Percentiles rank a stretch among this genome's conserved stretches.
phyloP scores from a whole-genome alignment of 768 basidiomycete genomes.

The Leccinum olivaceopallidum region DNA sequence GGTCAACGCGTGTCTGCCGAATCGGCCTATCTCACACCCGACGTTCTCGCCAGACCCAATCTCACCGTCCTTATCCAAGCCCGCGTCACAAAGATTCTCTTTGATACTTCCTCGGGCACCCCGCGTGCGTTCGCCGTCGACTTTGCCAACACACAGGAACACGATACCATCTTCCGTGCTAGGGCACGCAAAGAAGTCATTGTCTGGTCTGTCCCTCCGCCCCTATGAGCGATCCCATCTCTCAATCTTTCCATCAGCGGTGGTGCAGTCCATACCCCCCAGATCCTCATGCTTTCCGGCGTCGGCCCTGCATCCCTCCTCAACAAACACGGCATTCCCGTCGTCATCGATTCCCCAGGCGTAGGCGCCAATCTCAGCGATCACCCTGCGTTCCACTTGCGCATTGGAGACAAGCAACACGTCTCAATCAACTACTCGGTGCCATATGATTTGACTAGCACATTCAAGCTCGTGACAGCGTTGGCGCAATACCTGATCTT shows the following conservation, averaged over 20 bases:
- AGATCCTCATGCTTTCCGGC: conserved; percentile 75
- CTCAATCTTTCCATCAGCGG: conserved; percentile 38
- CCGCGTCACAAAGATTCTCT: conserved; percentile 57
- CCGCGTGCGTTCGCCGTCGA: conserved; percentile 63
- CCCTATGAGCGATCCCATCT: too few species aligned
- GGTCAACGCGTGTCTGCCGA: conserved; percentile 62
- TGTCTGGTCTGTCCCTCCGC: conserved; percentile 45
- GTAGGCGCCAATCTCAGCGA: conserved; percentile 77
- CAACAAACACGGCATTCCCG: conserved; percentile 48
- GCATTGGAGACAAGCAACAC: conserved; percentile 52
- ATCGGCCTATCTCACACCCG: conserved; percentile 62
- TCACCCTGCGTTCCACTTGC: conserved; percentile 56
- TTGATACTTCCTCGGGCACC: conserved; percentile 41
- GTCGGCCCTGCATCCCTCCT: conserved; percentile 69
- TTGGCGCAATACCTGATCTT: conserved; percentile 44
- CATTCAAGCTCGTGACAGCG: conserved; percentile 33
- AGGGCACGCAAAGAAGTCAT: conserved; percentile 60
- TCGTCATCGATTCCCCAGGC: conserved; percentile 64
- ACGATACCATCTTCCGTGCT: conserved; percentile 39
- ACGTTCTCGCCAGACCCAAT: conserved; percentile 65
- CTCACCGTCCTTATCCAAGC: conserved; percentile 60
- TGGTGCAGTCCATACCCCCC: conserved; percentile 63
- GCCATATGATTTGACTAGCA: conserved; percentile 21
- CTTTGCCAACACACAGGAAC: conserved; percentile 41
- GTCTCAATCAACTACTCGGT: conserved; percentile 42